Evolutionary conservation across 228 moss, liverwort and hornwort species (phyloP), one percentile per base, ranked within the genome.

Genomic region (Sphagnum magellanicum): DNA sequence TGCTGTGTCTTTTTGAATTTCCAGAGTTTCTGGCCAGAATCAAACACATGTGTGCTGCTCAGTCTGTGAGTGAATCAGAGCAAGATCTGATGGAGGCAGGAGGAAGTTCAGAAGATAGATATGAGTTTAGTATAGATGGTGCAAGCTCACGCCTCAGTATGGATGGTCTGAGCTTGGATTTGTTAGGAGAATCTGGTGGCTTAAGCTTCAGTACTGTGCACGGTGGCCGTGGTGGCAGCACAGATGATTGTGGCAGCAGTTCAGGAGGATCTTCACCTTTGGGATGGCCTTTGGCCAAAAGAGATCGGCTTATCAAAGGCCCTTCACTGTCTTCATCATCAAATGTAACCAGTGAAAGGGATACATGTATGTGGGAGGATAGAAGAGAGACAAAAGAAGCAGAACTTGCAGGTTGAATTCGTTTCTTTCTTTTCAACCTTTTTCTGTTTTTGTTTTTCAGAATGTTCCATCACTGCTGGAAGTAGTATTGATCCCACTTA

Each of bases 311-410:
- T 46, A 81, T 91, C 70, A 81, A 88, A 48, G 81, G 81, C 50
- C 86, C 84, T 59, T 97, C 93, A 14, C 91, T 91, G 17, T 76
- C 88, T 10, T 88, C 87, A 71, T 88, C 87, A 71, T 89, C 89
- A 60, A 93, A 87, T 81, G 67, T 93, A 67, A 83, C 83, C 48
- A 87, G 84, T 17, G 87, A 86, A 15, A 84, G 88, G 69, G 81
- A 89, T 16, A 83, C 84, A n/a, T 90, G 84, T 71, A 85, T 87
- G 72, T 93, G 97, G 93, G 97, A 97, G 78, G 97, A 90, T 48
- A 90, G 85, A 77, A 83, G 91, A 67, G 91, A 97, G 85, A 97
- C 90, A 60, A 79, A 83, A 70, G 80, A 77, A 74, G 77, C 91
- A 60, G 82, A 84, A 51, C 88, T 93, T 69, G 93, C 97, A 82